Evolutionary conservation across 108 stramenopile genomes (phyloP).

Genomic region (Parmales sp.): DNA sequence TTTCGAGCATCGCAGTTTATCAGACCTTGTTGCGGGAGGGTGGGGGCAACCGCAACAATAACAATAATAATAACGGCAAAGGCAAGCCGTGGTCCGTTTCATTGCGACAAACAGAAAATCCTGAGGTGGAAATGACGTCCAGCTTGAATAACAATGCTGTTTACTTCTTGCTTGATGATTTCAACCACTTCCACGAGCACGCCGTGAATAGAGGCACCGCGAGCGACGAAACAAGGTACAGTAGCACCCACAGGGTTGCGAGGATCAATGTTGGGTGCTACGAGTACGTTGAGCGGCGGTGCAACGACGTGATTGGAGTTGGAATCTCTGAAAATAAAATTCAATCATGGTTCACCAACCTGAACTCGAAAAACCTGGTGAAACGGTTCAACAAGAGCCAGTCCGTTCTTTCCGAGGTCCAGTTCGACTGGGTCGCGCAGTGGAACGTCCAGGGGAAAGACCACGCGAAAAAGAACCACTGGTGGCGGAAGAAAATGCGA

Average conservation of each 20-base stretch:
- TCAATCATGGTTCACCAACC: not conserved
- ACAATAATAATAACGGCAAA: not conserved
- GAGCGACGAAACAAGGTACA: slow-evolving; percentile 34
- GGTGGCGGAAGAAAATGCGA: slow-evolving; percentile 38
- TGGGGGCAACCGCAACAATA: slow-evolving; percentile 8
- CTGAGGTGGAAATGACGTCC: not conserved
- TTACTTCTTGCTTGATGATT: slow-evolving; percentile 77
- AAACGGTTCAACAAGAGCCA: slow-evolving; percentile 30
- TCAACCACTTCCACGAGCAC: slow-evolving; percentile 75
- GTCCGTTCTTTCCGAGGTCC: slow-evolving; percentile 51
- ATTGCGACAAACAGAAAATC: not conserved
- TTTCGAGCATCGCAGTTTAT: slow-evolving; percentile 62
- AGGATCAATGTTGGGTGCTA: slow-evolving; percentile 28
- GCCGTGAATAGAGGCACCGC: slow-evolving; percentile 47
- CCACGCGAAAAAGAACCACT: slow-evolving; percentile 42
- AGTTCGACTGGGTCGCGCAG: slow-evolving; percentile 73
- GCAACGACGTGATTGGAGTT: slow-evolving; percentile 20
- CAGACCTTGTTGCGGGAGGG: slow-evolving; percentile 40
- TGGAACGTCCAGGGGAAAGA: slow-evolving; percentile 58
- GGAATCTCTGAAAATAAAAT: slow-evolving; percentile 8
- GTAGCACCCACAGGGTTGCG: slow-evolving; percentile 53
- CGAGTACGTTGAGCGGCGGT: slow-evolving; percentile 15
- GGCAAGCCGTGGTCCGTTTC: not conserved
- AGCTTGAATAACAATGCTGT: slow-evolving; percentile 43
- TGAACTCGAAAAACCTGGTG: slow-evolving; percentile 6